Conservation (phyloP, 202 grass and related monocot species). For the Zoysia matrella region DNA sequence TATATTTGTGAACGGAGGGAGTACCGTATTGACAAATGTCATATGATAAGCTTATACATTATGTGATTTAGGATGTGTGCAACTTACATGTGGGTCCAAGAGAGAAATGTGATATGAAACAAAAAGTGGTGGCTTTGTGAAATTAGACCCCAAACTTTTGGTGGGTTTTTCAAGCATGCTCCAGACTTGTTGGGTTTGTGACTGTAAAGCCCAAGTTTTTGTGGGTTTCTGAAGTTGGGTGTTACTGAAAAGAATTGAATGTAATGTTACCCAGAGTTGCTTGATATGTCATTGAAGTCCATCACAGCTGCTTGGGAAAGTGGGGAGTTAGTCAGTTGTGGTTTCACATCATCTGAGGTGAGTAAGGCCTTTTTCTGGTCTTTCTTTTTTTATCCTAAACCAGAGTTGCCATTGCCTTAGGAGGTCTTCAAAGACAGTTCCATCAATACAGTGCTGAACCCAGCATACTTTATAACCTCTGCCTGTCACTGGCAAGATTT, state of each 20-base stretch:
- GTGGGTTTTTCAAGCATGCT: too few species aligned
- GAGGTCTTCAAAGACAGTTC: background rate
- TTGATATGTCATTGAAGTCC: conserved; percentile 97
- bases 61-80: too few species aligned
- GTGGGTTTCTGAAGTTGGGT: background rate
- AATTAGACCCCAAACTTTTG: too few species aligned
- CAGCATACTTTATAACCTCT: background rate
- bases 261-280: conserved; percentile 67
- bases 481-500: conserved; percentile 8
- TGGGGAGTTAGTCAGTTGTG: conserved; percentile 71
- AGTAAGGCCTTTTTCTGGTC: background rate
- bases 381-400: background rate
- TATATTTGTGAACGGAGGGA: too few species aligned
- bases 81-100: too few species aligned
- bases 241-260: conserved; percentile 31
- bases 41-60: too few species aligned
- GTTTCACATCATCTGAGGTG: conserved; percentile 93
- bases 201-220: too few species aligned
- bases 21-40: too few species aligned
- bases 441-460: background rate
- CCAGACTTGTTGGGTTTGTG: too few species aligned
- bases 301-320: conserved; percentile 87
- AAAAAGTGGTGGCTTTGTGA: too few species aligned
- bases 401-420: too few species aligned
- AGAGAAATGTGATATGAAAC: too few species aligned